phyloP scores from a whole-genome alignment of 1,284 basidiomycete species.

The Ustilago hordei region DNA sequence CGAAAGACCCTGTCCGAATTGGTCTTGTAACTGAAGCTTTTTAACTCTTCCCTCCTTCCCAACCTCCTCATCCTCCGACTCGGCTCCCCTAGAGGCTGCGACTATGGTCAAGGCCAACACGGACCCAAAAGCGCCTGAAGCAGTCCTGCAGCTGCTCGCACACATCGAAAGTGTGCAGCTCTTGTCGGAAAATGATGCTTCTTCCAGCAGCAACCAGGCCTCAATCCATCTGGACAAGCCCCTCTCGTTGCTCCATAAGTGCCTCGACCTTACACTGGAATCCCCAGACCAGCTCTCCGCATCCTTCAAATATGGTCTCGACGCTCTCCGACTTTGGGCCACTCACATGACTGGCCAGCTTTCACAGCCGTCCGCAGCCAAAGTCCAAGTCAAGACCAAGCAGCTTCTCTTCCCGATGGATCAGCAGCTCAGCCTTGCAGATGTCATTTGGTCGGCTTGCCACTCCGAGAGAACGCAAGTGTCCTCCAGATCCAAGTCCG shows the following conservation, averaged over 20 bases:
- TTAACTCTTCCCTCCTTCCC: constrained; percentile 3
- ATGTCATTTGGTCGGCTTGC: constrained; percentile 51
- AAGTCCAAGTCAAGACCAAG: constrained; percentile 10
- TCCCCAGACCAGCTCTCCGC: constrained; percentile 36
- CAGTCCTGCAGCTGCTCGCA: constrained; percentile 38
- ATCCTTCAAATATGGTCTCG: constrained; percentile 50
- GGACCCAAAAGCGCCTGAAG: constrained; percentile 39
- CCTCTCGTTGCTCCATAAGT: constrained; percentile 32
- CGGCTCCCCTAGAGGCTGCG: background rate
- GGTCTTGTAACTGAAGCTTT: background rate
- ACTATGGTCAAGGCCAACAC: constrained; percentile 52
- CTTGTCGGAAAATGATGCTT: constrained; percentile 1
- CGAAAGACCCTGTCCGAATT: constrained; percentile 3
- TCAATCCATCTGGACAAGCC: constrained; percentile 20
- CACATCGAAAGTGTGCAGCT: constrained; percentile 33
- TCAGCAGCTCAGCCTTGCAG: constrained; percentile 38
- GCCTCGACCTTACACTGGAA: constrained; percentile 36
- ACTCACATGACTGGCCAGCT: constrained; percentile 23
- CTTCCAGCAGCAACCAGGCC: constrained; percentile 23
- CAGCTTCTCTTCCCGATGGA: constrained; percentile 27
- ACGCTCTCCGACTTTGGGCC: constrained; percentile 46
- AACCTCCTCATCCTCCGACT: background rate
- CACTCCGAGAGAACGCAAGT: constrained; percentile 44
- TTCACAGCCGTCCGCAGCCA: constrained; percentile 5
- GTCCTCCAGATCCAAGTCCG: constrained; percentile 33